Evolutionary conservation across 306 rosid species (phyloP).

Genomic region (Fragaria iinumae): DNA sequence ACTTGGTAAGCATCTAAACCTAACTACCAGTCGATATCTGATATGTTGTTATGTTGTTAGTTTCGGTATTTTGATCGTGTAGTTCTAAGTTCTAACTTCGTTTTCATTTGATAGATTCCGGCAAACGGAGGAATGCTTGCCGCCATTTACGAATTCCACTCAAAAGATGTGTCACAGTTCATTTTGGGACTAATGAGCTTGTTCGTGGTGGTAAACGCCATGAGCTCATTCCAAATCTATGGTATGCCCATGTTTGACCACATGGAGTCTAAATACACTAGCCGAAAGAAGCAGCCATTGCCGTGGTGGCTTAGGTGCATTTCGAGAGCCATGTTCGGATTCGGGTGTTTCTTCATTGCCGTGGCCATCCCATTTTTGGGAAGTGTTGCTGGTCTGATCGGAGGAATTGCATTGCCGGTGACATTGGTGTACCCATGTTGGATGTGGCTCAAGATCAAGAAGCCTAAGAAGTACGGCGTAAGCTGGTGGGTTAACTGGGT

Average conservation of each 20-base stretch:
- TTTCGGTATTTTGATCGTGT: too few relatives aligned
- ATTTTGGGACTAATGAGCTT: constrained; percentile 40
- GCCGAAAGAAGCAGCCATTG: constrained; percentile 40
- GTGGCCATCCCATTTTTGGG: constrained; percentile 48
- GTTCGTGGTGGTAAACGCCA: constrained; percentile 39
- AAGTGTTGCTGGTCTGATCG: constrained; percentile 47
- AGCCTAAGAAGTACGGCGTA: constrained; percentile 34
- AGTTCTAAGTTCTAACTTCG: neutral
- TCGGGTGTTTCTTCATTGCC: constrained; percentile 33
- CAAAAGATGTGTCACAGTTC: constrained; percentile 29
- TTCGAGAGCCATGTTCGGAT: constrained; percentile 34
- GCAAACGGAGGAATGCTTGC: constrained; percentile 43
- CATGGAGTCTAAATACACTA: constrained; percentile 45
- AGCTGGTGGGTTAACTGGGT: constrained; percentile 68
- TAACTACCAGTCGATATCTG: neutral
- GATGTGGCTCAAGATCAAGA: constrained; percentile 58
- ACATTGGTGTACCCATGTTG: constrained; percentile 55
- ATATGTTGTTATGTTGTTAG: neutral
- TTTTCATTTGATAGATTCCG: constrained; percentile 42
- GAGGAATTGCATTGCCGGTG: constrained; percentile 54
- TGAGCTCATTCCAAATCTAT: constrained; percentile 54
- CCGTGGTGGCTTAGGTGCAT: constrained; percentile 52
- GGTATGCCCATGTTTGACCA: constrained; percentile 56
- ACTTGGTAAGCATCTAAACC: constrained; percentile 21
- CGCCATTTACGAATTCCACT: constrained; percentile 38